Conservation (phyloP, 2,329 filamentous ascomycete species). For the Helotiales sp. region DNA sequence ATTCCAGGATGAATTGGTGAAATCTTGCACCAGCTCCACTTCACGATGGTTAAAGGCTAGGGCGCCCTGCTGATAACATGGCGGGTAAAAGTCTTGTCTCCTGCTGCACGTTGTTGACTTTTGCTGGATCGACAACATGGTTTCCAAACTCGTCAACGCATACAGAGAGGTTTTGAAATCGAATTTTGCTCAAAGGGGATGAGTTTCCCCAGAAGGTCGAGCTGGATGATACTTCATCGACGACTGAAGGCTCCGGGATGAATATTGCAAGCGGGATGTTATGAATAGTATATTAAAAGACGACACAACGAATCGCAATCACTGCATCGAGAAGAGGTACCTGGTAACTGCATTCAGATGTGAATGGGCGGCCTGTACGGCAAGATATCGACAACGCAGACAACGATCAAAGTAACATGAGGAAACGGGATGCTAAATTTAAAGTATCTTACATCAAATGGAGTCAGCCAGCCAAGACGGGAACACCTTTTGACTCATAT, state of each 20-base stretch:
- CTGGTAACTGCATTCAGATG: too few relatives aligned
- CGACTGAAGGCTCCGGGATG: not conserved
- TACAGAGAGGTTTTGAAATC: not conserved
- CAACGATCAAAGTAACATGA: too few relatives aligned
- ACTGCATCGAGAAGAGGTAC: too few relatives aligned
- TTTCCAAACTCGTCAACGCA: not conserved
- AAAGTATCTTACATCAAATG: too few relatives aligned
- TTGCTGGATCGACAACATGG: not conserved
- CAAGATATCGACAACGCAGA: too few relatives aligned
- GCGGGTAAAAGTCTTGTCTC: not conserved
- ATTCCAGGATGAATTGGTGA: not conserved
- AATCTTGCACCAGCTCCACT: not conserved
- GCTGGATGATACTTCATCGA: not conserved
- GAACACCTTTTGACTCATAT: too few relatives aligned
- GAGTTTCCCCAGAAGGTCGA: not conserved
- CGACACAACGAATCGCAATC: not conserved
- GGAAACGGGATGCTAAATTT: too few relatives aligned
- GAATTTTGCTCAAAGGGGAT: not conserved
- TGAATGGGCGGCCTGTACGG: too few relatives aligned
- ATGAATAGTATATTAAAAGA: not conserved
- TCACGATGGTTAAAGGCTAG: not conserved
- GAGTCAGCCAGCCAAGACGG: too few relatives aligned
- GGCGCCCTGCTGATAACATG: not conserved
- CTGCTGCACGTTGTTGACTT: not conserved
- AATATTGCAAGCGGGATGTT: not conserved